phyloP scores from a whole-genome alignment of 2,329 filamentous ascomycete genomes.

The Talaromyces amestolkiae region DNA sequence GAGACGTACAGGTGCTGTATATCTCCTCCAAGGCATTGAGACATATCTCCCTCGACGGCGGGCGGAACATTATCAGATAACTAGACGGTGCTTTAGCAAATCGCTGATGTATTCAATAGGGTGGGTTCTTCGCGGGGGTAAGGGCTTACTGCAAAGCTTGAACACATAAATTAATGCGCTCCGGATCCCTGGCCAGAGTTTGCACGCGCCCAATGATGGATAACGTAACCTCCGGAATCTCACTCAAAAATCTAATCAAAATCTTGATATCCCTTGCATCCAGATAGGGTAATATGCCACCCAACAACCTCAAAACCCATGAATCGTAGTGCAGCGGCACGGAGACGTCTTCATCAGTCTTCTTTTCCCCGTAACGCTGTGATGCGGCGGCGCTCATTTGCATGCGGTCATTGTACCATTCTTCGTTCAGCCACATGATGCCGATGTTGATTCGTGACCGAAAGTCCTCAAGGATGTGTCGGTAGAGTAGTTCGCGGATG shows the following conservation, averaged over 20 bases:
- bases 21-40: slow-evolving; percentile 59
- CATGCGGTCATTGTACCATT: slow-evolving; percentile 91
- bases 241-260: slow-evolving; percentile 84
- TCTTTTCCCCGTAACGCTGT: slow-evolving; percentile 36
- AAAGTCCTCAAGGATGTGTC: slow-evolving; percentile 89
- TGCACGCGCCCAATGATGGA: slow-evolving; percentile 71
- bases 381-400: slow-evolving; percentile 46
- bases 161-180: slow-evolving; percentile 59
- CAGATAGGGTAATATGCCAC: slow-evolving; percentile 86
- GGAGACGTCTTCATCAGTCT: slow-evolving; percentile 49
- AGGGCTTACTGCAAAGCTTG: slow-evolving; percentile 55
- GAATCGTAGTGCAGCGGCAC: slow-evolving; percentile 66
- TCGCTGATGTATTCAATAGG: no score
- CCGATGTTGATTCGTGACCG: slow-evolving; percentile 83
- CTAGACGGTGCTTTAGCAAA: slow-evolving; percentile 25
- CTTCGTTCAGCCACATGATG: slow-evolving; percentile 91
- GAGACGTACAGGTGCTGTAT: slow-evolving; percentile 52
- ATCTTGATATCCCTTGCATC: slow-evolving; percentile 79
- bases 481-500: slow-evolving; percentile 77
- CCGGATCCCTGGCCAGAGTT: slow-evolving; percentile 61
- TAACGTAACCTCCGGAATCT: slow-evolving; percentile 76
- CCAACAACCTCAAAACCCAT: slow-evolving; percentile 77
- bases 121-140: background rate
- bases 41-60: slow-evolving; percentile 57
- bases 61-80: slow-evolving; percentile 59